Evolutionary conservation across 371 early-diverging fungal species (phyloP), one percentile per base, ranked within the genome.

Genomic region (Basidiobolus heterosporus): DNA sequence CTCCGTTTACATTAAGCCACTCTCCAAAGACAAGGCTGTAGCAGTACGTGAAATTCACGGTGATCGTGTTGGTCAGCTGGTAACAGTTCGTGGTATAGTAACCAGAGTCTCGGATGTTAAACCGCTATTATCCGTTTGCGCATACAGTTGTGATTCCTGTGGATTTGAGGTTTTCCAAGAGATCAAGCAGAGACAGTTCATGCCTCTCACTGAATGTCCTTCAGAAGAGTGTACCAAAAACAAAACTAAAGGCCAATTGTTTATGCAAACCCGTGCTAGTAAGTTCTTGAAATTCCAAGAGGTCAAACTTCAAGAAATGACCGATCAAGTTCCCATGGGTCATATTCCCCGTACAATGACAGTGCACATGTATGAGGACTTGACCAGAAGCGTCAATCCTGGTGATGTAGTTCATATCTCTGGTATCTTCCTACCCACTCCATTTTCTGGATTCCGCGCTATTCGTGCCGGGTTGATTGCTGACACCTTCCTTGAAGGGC

Each of bases 91-190:
- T 44, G 99, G 98, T 37, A 91, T 98, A 46, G 88, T 99, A 13
- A 97, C 97, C 3, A 83, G 95, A 44, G 89, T 93, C 35, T 77
- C 84, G n/a, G 94, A 94, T 53, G 94, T 98, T 35, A 92, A 91
- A 53, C 99, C 99, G 6, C 72, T 82, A 53, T 72, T 91, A 40
- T 72, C 75, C 20, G 97, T 98, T 49, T 80, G 88, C 45, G 86
- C 95, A 1, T 92, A 93, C 70, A 78, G 80, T 50, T 99, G 99
- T 69, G 98, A 98, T 55, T 70, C 78, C 35, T 99, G 99, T 67
- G 97, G 98, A 13, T 68, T 76, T 62, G 99, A 99, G 69, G 83
- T 91, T 44, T 99, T 95, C 67, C 96, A 98, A 69, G 91, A 93
- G 61, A 85, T 97, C 48, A 83, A 75, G 35, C 62, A 71, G 38